phyloP scores from a whole-genome alignment of 352 stramenopile genomes.

The Globisporangium viniferum region DNA sequence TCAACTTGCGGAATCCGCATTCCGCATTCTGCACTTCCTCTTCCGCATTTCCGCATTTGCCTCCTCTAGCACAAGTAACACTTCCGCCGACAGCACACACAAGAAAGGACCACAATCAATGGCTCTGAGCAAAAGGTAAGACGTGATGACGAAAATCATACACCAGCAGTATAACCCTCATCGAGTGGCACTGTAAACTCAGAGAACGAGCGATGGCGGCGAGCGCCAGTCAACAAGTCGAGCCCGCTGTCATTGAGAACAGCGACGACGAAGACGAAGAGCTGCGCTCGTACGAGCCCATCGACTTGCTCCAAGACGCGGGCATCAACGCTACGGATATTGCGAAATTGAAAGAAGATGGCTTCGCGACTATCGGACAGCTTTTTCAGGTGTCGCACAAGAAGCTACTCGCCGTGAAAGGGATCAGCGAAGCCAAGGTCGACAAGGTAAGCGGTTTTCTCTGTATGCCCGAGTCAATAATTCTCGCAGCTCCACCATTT shows the following conservation, averaged over 20 bases:
- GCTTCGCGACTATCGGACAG: slow-evolving; percentile 77
- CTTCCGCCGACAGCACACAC: background rate
- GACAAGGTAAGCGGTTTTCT: slow-evolving; percentile 57
- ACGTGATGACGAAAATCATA: background rate
- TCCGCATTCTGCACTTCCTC: no score
- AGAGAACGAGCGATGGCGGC: slow-evolving; percentile 21
- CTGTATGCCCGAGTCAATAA: background rate
- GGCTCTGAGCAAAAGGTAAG: slow-evolving; percentile 16
- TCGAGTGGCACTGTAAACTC: background rate
- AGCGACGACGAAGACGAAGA: slow-evolving; percentile 64
- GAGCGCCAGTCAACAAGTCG: slow-evolving; percentile 21
- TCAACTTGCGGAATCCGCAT: background rate
- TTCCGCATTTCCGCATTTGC: slow-evolving; percentile 12
- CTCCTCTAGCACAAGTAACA: slow-evolving; percentile 1
- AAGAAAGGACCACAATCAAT: background rate
- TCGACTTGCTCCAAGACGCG: slow-evolving; percentile 70
- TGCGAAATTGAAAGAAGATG: slow-evolving; percentile 71
- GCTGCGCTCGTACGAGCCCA: slow-evolving; percentile 62
- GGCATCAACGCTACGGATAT: slow-evolving; percentile 79
- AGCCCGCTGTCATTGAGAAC: slow-evolving; percentile 27
- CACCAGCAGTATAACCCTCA: background rate
- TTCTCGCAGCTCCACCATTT: background rate
- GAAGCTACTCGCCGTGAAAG: slow-evolving; percentile 75
- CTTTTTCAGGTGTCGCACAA: slow-evolving; percentile 77
- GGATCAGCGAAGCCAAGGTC: slow-evolving; percentile 87